These are phyloP conservation scores for Teratosphaeriaceae sp. DNA, from an alignment of 2,329 filamentous ascomycete species.

Conservation along the genomic window DNA sequence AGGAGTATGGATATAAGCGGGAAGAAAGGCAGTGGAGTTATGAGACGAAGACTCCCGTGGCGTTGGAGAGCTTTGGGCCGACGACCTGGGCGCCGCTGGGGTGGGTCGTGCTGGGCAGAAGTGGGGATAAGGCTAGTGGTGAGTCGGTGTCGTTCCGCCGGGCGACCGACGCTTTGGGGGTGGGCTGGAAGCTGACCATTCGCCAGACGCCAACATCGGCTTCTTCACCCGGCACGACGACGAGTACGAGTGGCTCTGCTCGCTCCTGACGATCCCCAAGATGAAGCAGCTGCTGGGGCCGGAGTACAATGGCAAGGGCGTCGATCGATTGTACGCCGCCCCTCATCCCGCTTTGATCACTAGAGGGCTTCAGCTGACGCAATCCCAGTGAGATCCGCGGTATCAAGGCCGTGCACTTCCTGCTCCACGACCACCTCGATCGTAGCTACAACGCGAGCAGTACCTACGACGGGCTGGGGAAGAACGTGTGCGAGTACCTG, in stretches of 20 bases:
- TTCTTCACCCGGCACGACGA: conserved; percentile 30
- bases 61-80: conserved; percentile 23
- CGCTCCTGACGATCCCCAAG: conserved; percentile 11
- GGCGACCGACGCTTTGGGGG: no score
- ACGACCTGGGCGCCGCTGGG: conserved; percentile 28
- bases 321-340: conserved; percentile 4
- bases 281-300: conserved; percentile 13
- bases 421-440: conserved; percentile 8
- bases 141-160: no score
- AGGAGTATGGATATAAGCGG: conserved; percentile 4
- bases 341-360: background rate
- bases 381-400: conserved; percentile 2
- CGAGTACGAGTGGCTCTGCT: conserved; percentile 16
- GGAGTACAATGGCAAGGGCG: conserved; percentile 10
- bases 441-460: conserved; percentile 2
- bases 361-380: background rate
- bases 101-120: conserved; percentile 16
- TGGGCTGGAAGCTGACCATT: background rate
- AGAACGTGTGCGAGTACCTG: conserved; percentile 9
- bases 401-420: conserved; percentile 6
- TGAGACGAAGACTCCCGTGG: conserved; percentile 17
- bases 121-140: conserved; percentile 17
- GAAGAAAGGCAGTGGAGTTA: conserved; percentile 14
- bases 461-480: conserved; percentile 6
- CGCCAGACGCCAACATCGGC: conserved; percentile 15